A percentile compares a stretch with the other conserved stretches of the same genome.
Conservation (phyloP, 192 early-diverging fungal genomes). For the Dimargaris xerosporica region DNA sequence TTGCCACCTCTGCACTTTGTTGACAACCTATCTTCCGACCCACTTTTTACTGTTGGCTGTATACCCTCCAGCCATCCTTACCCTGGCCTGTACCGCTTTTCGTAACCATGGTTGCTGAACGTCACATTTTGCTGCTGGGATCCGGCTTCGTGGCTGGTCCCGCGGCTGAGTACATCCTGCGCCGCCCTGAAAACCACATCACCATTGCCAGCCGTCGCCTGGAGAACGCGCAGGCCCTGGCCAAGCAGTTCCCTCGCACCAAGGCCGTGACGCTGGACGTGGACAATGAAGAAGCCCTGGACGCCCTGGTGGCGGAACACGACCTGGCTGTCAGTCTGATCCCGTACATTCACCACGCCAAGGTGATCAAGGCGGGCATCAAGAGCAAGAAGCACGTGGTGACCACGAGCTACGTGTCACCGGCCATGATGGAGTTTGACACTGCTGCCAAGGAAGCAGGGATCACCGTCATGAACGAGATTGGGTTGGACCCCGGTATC, state of each 20-base stretch:
- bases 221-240: constrained; percentile 57
- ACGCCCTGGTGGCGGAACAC: constrained; percentile 42
- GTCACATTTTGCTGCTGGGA: constrained; percentile 57
- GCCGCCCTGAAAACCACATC: constrained; percentile 35
- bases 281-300: constrained; percentile 25
- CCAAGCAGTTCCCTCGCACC: neutral
- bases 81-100: too few species aligned
- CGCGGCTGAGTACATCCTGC: constrained; percentile 70
- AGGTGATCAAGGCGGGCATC: constrained; percentile 61
- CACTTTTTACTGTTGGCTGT: too few species aligned
- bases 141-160: constrained; percentile 90
- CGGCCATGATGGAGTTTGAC: constrained; percentile 71
- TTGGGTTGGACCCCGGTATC: constrained; percentile 96
- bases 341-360: constrained; percentile 42
- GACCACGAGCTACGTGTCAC: constrained; percentile 90
- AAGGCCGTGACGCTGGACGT: neutral
- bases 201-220: constrained; percentile 68
- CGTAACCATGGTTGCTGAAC: too few species aligned
- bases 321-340: constrained; percentile 88
- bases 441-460: constrained; percentile 58
- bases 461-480: constrained; percentile 90
- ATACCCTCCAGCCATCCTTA: too few species aligned
- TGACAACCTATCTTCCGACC: too few species aligned
- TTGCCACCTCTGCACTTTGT: too few species aligned
- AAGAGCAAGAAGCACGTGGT: constrained; percentile 81